Evolutionary conservation across 1,139 yeast genomes (phyloP).

Genomic region (Yamadazyma trypodendri): DNA sequence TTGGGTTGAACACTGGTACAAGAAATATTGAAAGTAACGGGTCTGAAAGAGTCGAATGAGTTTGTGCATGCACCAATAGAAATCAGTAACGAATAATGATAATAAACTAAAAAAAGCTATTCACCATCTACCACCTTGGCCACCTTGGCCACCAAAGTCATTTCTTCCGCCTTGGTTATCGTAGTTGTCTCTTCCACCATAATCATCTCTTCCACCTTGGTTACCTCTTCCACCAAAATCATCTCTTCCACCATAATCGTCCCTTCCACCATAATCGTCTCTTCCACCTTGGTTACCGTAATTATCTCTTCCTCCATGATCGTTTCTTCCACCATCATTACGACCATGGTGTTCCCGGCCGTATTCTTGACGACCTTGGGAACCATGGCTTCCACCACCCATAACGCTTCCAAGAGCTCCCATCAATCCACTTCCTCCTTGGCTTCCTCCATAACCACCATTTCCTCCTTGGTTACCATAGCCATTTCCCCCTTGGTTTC

Average conservation of each 20-base stretch:
- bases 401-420: no score
- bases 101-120: conserved; percentile 2
- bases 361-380: no score
- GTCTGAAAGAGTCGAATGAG: conserved; percentile 28
- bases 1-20: conserved; percentile 14
- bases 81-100: conserved; percentile 16
- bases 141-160: conserved; percentile 13
- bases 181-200: conserved; percentile 7
- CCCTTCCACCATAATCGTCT: no score
- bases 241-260: no score
- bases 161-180: conserved; percentile 5
- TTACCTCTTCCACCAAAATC: conserved; percentile 14
- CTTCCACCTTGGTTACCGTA: no score
- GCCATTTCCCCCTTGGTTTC: conserved; percentile 13
- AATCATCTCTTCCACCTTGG: conserved; percentile 12
- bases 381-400: no score
- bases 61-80: not conserved
- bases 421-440: no score
- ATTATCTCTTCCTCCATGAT: no score
- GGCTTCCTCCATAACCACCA: no score
- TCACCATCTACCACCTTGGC: conserved; percentile 10
- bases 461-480: conserved; percentile 19
- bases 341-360: no score
- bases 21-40: conserved; percentile 26
- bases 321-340: no score